Evolutionary conservation across 176 grass and related monocot genomes (phyloP), one percentile per base, ranked within the genome.

Genomic region (Puya raimondii): DNA sequence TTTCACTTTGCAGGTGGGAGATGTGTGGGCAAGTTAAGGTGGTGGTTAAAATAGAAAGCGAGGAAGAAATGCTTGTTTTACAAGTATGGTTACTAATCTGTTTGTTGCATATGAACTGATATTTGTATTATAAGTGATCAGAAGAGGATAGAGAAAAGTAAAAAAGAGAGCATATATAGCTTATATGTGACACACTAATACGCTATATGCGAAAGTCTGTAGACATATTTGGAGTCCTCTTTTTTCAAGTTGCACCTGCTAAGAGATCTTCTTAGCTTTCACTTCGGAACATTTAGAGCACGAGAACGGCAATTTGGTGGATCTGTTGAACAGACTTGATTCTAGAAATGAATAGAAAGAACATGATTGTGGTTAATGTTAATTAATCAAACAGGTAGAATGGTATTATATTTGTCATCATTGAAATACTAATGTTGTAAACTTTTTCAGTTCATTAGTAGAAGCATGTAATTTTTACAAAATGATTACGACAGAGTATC

Each of bases 11-110:
- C 69, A 92, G 94, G 74, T 99, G 94, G 94, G 94, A 99, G 66
- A 79, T 86, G 67, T 93, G 94, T 53, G 89, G 89, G 8, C 94
- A 99, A 86, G 94, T 93, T 56, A 93, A 99, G 67, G 94, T 93
- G 76, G 94, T 93, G 17, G 67, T 99, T 72, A 99, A 99, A 83
- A 78, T 91, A 48, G 94, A 99, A 74, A 93, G 74, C 0, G 84
- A 99, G 85, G 81, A 88, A 77, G 85, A 99, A 75, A 84, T 99
- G 87, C 89, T 99, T 66, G 75, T 91, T 85, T 87, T 99, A 73
- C 89, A 99, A 68, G 94, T 93, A 59, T 18, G 20, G 8, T 59
- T 18, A 21, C 54, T 59, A 21, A 59, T 16, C 15, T 59, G 20
- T 59, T 82, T 8, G 75, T 15, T 2, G 13, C n/a, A 57, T 10